Percentiles rank a stretch among this genome's conserved stretches.
Conservation (phyloP, 2,329 filamentous ascomycete genomes). For the Colletotrichum sp. region DNA sequence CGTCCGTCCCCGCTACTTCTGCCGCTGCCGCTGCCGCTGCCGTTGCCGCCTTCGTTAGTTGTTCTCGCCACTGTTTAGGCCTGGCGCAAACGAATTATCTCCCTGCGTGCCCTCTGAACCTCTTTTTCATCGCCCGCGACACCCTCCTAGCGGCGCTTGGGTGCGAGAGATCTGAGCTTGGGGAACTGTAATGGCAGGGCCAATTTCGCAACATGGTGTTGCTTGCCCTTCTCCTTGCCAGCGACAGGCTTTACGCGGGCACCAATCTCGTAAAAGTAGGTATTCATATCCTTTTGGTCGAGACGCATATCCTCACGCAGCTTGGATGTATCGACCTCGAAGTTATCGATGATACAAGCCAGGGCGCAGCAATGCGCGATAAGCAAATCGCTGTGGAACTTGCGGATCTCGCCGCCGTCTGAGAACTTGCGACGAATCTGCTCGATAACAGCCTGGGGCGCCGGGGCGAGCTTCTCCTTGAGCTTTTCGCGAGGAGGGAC, state of each 20-base stretch:
- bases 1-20: background rate
- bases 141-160: constrained; percentile 21
- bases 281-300: constrained; percentile 72
- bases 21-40: background rate
- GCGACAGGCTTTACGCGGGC: constrained; percentile 67
- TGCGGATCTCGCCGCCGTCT: constrained; percentile 67
- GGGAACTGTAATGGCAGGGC: constrained; percentile 84
- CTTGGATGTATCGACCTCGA: constrained; percentile 72
- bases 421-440: constrained; percentile 74
- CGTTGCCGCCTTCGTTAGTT: background rate
- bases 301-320: constrained; percentile 75
- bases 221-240: constrained; percentile 62
- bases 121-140: background rate
- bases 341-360: constrained; percentile 75
- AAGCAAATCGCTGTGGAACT: constrained; percentile 74
- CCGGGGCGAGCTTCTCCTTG: constrained; percentile 58
- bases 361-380: constrained; percentile 77
- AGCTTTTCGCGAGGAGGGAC: constrained; percentile 70
- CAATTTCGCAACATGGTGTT: constrained; percentile 68
- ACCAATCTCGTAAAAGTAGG: constrained; percentile 80
- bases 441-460: constrained; percentile 68
- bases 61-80: background rate
- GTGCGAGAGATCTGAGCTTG: constrained; percentile 50
- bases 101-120: background rate
- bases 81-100: background rate